Conservation (phyloP, 768 basidiomycete species). For the Mycena epipterygia region DNA sequence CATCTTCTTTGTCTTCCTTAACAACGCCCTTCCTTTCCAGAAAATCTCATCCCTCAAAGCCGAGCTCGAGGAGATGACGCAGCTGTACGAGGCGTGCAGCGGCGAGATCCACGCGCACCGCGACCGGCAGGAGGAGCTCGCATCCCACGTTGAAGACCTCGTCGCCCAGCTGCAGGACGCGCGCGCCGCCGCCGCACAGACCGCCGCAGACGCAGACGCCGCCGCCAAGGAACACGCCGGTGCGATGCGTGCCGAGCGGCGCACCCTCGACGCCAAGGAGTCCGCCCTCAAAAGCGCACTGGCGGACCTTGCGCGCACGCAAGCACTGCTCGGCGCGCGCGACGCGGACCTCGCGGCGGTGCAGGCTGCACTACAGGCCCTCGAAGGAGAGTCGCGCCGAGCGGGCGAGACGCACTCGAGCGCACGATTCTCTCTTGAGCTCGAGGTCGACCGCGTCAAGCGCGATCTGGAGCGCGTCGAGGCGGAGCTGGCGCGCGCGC, state of each 20-base stretch:
- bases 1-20: not conserved
- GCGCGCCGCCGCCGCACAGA: slow-evolving; percentile 66
- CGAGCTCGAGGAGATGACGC: slow-evolving; percentile 75
- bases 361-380: slow-evolving; percentile 75
- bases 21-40: slow-evolving; percentile 55
- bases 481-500: slow-evolving; percentile 79
- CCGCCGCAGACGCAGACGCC: slow-evolving; percentile 66
- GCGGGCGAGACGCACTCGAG: slow-evolving; percentile 89
- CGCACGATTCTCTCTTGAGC: slow-evolving; percentile 87
- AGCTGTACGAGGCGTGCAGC: slow-evolving; percentile 73
- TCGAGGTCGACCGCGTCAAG: slow-evolving; percentile 89
- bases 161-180: slow-evolving; percentile 73
- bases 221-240: slow-evolving; percentile 77
- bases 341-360: slow-evolving; percentile 83
- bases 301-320: slow-evolving; percentile 71
- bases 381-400: slow-evolving; percentile 84
- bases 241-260: slow-evolving; percentile 69
- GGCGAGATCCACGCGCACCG: slow-evolving; percentile 78
- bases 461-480: slow-evolving; percentile 87
- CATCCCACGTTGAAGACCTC: slow-evolving; percentile 79
- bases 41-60: slow-evolving; percentile 77
- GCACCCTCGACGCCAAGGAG: slow-evolving; percentile 79
- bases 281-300: slow-evolving; percentile 74
- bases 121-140: slow-evolving; percentile 83
- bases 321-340: slow-evolving; percentile 76